Conservation (phyloP, 768 basidiomycete species). For the Auricularia cornea region DNA sequence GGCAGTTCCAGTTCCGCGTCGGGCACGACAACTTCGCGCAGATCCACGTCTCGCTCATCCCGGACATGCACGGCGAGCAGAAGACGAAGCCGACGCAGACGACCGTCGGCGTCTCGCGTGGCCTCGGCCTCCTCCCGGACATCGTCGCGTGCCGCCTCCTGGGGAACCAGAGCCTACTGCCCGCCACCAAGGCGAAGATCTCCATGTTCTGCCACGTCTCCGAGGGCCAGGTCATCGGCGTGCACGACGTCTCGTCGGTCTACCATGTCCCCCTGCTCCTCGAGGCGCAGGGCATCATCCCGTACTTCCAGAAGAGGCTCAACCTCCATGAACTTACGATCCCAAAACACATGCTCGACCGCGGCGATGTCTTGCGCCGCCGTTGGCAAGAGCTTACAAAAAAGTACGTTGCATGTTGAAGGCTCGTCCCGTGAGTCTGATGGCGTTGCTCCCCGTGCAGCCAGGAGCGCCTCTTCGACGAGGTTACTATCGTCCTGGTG, state of each 20-base stretch:
- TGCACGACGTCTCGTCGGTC: constrained; percentile 93
- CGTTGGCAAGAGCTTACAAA: constrained; percentile 81
- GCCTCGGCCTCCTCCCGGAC: constrained; percentile 88
- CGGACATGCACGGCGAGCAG: constrained; percentile 97
- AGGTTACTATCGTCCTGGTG: constrained; percentile 82
- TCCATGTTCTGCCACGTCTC: constrained; percentile 99
- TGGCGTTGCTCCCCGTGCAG: constrained; percentile 32
- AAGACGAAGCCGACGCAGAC: constrained; percentile 99
- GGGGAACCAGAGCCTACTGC: constrained; percentile 70
- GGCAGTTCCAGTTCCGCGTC: constrained; percentile 99
- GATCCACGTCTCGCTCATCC: constrained; percentile 95
- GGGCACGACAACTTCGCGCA: constrained; percentile 95
- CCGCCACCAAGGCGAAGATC: constrained; percentile 87
- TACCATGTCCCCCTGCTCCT: constrained; percentile 95
- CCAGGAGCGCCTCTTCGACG: constrained; percentile 89
- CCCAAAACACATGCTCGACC: constrained; percentile 44
- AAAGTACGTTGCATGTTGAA: constrained; percentile 40
- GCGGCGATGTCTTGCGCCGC: constrained; percentile 56
- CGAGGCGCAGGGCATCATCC: constrained; percentile 84
- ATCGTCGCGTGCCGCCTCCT: constrained; percentile 88
- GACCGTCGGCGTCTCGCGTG: constrained; percentile 86
- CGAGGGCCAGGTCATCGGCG: constrained; percentile 77
- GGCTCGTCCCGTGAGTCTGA: neutral
- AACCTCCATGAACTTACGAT: constrained; percentile 52
- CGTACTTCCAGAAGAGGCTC: constrained; percentile 76